Conservation (phyloP, 2,329 filamentous ascomycete species). For the Beauveria australis region DNA sequence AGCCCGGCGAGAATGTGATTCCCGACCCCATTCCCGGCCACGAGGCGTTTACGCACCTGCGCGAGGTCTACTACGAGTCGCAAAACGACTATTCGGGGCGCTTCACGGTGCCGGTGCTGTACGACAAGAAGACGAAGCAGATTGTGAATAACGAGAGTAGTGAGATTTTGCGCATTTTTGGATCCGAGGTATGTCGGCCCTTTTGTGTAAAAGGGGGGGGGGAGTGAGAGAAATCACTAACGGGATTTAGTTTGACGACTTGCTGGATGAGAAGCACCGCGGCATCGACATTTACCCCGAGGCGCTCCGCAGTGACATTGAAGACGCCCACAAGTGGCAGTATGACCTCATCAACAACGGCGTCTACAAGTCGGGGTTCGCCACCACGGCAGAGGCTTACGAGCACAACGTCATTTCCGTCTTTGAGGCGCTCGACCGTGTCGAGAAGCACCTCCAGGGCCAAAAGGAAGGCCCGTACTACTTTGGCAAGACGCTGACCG, state of each 20-base stretch:
- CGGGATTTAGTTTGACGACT: constrained; percentile 55
- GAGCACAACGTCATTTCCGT: constrained; percentile 62
- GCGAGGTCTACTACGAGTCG: constrained; percentile 70
- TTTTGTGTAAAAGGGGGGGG: neutral
- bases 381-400: constrained; percentile 75
- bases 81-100: constrained; percentile 66
- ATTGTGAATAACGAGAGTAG: constrained; percentile 91
- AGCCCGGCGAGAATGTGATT: constrained; percentile 54
- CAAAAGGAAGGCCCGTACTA: constrained; percentile 54
- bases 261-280: constrained; percentile 53
- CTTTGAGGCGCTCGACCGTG: constrained; percentile 68
- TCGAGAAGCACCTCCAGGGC: constrained; percentile 58
- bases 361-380: constrained; percentile 73
- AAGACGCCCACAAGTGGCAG: constrained; percentile 71
- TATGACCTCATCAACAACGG: constrained; percentile 68
- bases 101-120: constrained; percentile 83
- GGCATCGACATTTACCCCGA: constrained; percentile 60
- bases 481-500: constrained; percentile 68
- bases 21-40: constrained; percentile 63
- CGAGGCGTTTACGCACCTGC: constrained; percentile 60
- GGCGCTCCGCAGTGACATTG: constrained; percentile 58
- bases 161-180: constrained; percentile 89
- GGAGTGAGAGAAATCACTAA: neutral
- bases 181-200: constrained; percentile 49
- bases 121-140: constrained; percentile 63